Percentiles rank a stretch among this genome's conserved stretches.
These are phyloP conservation scores for Odonthalia washingtoniensis DNA, from an alignment of 31 red algal genomes.

Conservation along the genomic window DNA sequence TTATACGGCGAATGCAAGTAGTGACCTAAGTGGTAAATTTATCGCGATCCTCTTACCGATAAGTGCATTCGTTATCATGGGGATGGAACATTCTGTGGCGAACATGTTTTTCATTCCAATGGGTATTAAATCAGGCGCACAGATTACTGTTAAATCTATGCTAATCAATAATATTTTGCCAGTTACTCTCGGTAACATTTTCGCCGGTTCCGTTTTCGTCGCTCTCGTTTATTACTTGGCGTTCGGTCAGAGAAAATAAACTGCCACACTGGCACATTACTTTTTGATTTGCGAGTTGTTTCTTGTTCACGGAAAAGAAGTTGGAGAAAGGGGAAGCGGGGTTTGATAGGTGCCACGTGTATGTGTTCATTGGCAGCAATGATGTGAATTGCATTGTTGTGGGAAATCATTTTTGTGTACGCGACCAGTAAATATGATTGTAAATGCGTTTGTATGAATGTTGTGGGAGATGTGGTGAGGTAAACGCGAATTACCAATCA, in stretches of 20 bases:
- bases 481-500: too few species aligned
- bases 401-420: too few species aligned
- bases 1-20: constrained; percentile 52
- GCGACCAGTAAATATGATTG: too few species aligned
- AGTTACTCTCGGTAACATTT: constrained; percentile 83
- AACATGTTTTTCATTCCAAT: constrained; percentile 92
- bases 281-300: too few species aligned
- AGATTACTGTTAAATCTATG: constrained; percentile 48
- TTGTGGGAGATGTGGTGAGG: too few species aligned
- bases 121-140: constrained; percentile 68
- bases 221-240: constrained; percentile 56
- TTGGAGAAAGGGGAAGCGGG: too few species aligned
- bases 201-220: constrained; percentile 65
- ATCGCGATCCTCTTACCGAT: constrained; percentile 63
- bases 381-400: too few species aligned
- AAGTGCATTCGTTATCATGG: constrained; percentile 76
- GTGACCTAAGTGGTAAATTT: constrained; percentile 71
- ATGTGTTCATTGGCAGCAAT: too few species aligned
- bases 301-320: too few species aligned
- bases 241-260: constrained; percentile 48
- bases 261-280: too few species aligned
- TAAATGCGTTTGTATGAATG: too few species aligned
- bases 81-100: constrained; percentile 81
- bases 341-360: too few species aligned
- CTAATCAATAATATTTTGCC: constrained; percentile 76